Conservation (phyloP, 1,284 basidiomycete species). For the Ganoderma leucocontextum region DNA sequence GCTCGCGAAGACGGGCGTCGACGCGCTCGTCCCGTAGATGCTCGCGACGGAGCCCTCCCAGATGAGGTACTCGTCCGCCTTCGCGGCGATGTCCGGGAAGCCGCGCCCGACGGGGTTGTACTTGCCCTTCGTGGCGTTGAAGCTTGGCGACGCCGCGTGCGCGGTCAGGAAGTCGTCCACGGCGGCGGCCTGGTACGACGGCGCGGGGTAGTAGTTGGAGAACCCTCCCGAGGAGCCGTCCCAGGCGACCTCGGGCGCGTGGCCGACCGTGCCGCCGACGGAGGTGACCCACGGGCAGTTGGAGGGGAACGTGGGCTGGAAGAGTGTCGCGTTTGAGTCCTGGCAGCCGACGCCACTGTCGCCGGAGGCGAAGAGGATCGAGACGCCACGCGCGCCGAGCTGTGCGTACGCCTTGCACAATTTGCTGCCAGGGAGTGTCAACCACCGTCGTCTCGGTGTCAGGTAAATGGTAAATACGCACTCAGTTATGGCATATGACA, state of each 20-base stretch:
- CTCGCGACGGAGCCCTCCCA: slow-evolving; percentile 45
- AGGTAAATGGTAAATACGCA: slow-evolving; percentile 6
- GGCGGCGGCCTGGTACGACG: slow-evolving; percentile 46
- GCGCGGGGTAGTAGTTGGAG: slow-evolving; percentile 52
- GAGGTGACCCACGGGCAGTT: slow-evolving; percentile 65
- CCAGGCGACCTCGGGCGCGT: slow-evolving; percentile 57
- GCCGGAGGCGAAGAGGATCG: slow-evolving; percentile 71
- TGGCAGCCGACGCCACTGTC: slow-evolving; percentile 65
- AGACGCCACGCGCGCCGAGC: slow-evolving; percentile 64
- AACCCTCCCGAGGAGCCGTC: slow-evolving; percentile 67
- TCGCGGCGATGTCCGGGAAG: slow-evolving; percentile 44
- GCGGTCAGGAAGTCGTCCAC: slow-evolving; percentile 41
- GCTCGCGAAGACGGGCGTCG: slow-evolving; percentile 59
- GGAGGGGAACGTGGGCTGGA: slow-evolving; percentile 75
- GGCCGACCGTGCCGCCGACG: slow-evolving; percentile 60
- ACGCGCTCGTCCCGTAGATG: slow-evolving; percentile 58
- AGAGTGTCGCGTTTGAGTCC: slow-evolving; percentile 55
- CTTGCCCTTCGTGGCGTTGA: slow-evolving; percentile 35
- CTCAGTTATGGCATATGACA: slow-evolving; percentile 36
- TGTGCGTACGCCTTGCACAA: slow-evolving; percentile 41
- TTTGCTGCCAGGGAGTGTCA: slow-evolving; percentile 18
- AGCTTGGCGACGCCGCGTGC: slow-evolving; percentile 40
- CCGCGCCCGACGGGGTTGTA: slow-evolving; percentile 42
- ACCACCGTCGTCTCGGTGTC: background rate
- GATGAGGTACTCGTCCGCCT: slow-evolving; percentile 39